Base-by-base conservation (phyloP, 768 basidiomycete species). In the Lyophyllum decastes region DNA sequence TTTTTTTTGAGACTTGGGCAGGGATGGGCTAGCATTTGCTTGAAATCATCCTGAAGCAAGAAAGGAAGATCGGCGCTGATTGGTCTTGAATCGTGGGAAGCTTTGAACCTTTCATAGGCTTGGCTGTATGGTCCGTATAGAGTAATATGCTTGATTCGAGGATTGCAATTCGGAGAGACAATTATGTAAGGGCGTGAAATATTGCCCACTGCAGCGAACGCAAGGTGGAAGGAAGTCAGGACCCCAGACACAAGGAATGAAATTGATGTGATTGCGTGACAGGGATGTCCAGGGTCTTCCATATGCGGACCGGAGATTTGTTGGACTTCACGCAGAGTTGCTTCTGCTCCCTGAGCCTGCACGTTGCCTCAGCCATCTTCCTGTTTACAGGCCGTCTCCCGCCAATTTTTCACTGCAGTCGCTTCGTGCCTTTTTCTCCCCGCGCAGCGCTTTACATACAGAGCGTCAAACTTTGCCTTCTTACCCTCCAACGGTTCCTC, bases 291-390 rank as follows among this genome's bases (percentile, higher is more conserved):
- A 55, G 59, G 59, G 58, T 55, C 49, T 55, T 53, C 26, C 50
- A 22, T 16, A 21, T 54, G 46, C 64, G 65, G 65, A 59, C 65
- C 65, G 65, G 65, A 62, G 52, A 57, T 62, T 60, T 53, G 60
- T 55, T 53, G 55, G 43, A 44, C 49, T 58, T 58, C 56, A 61
- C 49, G 33, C 54, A 48, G 49, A 54, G 47, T 61, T 53, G 51
- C 45, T 59, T 53, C 61, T 61, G 46, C 62, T 60, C 55, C 58
- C 57, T 49, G 57, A 52, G 45, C 50, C 46, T 59, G 62, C 61
- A 61, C 64, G 62, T 59, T 63, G 64, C 46, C 47, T 52, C 34
- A 45, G 54, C 41, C 44, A 49, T 47, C 55, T 52, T 35, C 19
- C 24, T 26, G 51, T 43, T 52, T 40, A 26, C 24, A 27, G 47